Percentiles rank a stretch among this genome's conserved stretches.
These are phyloP conservation scores for Ottelia alismoides DNA, from an alignment of 106 monocot species.

Conservation along the genomic window DNA sequence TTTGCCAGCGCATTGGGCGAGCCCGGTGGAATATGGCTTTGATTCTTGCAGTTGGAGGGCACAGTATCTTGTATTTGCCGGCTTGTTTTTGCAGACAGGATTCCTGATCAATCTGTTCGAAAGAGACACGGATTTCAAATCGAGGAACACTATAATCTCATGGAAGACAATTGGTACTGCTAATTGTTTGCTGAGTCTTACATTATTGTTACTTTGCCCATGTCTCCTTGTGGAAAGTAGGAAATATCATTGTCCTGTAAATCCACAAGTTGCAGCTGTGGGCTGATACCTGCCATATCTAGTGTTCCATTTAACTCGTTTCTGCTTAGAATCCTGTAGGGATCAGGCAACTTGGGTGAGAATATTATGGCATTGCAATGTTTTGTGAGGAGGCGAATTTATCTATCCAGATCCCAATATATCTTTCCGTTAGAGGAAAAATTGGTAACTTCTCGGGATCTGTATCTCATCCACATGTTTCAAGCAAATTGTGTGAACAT, in stretches of 20 bases:
- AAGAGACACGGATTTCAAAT: not conserved
- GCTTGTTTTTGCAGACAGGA: slow-evolving; percentile 28
- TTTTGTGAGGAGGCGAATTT: too few relatives aligned
- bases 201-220: slow-evolving; percentile 21
- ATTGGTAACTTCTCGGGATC: too few relatives aligned
- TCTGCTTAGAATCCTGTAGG: slow-evolving; percentile 27
- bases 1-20: slow-evolving; percentile 14
- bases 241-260: slow-evolving; percentile 49
- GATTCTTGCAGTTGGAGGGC: slow-evolving; percentile 1
- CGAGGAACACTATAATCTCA: too few relatives aligned
- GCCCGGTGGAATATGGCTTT: slow-evolving; percentile 40
- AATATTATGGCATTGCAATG: too few relatives aligned
- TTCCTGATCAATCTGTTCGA: slow-evolving; percentile 45
- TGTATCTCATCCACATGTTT: too few relatives aligned
- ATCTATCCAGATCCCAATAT: too few relatives aligned
- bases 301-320: slow-evolving; percentile 55
- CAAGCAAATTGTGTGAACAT: not conserved
- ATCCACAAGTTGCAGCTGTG: slow-evolving; percentile 37
- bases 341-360: not conserved
- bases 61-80: slow-evolving; percentile 23
- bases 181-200: too few relatives aligned
- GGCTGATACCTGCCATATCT: slow-evolving; percentile 24
- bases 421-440: too few relatives aligned
- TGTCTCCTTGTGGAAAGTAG: not conserved
- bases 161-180: too few relatives aligned